Base-by-base conservation (phyloP, 805 yeast species). In the Saccharomycopsis vini region DNA sequence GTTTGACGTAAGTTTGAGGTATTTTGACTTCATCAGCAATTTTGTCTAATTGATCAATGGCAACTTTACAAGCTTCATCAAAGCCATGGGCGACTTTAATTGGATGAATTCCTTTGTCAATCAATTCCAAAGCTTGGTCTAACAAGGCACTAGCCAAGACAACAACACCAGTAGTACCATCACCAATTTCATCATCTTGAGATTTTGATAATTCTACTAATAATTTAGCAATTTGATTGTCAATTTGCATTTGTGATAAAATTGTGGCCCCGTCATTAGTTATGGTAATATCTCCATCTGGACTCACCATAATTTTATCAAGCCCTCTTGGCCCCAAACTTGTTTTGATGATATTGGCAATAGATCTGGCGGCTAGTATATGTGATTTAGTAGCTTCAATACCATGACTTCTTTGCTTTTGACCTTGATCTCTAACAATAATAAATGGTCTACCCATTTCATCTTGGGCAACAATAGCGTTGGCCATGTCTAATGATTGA, bases 241-340 rank as follows among this genome's bases (percentile, higher is more conserved):
- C 96, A 53, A 92, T 76, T 13, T 97, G 97, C 55, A 92, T 90
- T 2, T 95, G 74, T 57, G 89, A 88, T 52, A 92, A 68, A 52
- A 92, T 92, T 2, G 99, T 92, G 40, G 98, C 98, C 50, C 99
- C 99, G 67, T 92, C 99, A 62, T 92, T 92, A 39, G 99, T 92
- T 56, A 92, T 90, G 44, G 96, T 92, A 63, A 92, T 92, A 47
- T 92, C 97, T 18, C 98, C 97, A 61, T 94, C 98, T 24, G 92
- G 97, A 42, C 89, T 78, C 52, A 92, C 85, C 53, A 92, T 72
- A 56, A 92, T 92, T 69, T 92, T 92, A 64, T 92, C 99, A 56
- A 94, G 69, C n/a, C 98, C 99, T 60, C 98, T 77, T 41, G 99
- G 99, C 7, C 99, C 99, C 51, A 92, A 69, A 1, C 96, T 87